A percentile compares a stretch with the other conserved stretches of the same genome.
These are phyloP conservation scores for Capsicum rhomboideum DNA, from an alignment of 257 asterid species.

Conservation along the genomic window DNA sequence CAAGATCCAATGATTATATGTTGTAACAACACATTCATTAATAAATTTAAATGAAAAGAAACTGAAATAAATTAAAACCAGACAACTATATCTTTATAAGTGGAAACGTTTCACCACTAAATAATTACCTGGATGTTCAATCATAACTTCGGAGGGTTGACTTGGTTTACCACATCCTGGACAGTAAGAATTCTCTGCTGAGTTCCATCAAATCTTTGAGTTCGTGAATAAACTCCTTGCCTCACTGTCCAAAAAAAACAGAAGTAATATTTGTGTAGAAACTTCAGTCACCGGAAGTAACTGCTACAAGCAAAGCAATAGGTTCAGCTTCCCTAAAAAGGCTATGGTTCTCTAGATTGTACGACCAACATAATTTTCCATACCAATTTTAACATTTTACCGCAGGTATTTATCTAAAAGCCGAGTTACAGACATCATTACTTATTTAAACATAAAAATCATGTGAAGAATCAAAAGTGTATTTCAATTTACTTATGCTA, in stretches of 20 bases:
- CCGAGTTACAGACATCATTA: background rate
- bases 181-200: slow-evolving; percentile 30
- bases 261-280: background rate
- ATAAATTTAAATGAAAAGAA: background rate
- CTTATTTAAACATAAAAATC: background rate
- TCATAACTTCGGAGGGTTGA: slow-evolving; percentile 45
- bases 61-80: background rate
- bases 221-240: slow-evolving; percentile 45
- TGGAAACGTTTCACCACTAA: background rate
- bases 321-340: background rate
- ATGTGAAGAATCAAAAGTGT: background rate
- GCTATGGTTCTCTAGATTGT: background rate
- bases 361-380: background rate
- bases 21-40: background rate
- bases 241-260: slow-evolving; percentile 31
- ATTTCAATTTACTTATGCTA: background rate
- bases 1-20: background rate
- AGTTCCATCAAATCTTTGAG: slow-evolving; percentile 29
- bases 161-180: slow-evolving; percentile 20
- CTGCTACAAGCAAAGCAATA: background rate
- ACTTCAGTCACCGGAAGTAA: background rate
- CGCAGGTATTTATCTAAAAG: background rate
- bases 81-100: background rate
- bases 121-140: slow-evolving; percentile 53
- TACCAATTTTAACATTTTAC: background rate